Conservation (phyloP, 2,329 filamentous ascomycete species). For the Calonectria hawksworthii region DNA sequence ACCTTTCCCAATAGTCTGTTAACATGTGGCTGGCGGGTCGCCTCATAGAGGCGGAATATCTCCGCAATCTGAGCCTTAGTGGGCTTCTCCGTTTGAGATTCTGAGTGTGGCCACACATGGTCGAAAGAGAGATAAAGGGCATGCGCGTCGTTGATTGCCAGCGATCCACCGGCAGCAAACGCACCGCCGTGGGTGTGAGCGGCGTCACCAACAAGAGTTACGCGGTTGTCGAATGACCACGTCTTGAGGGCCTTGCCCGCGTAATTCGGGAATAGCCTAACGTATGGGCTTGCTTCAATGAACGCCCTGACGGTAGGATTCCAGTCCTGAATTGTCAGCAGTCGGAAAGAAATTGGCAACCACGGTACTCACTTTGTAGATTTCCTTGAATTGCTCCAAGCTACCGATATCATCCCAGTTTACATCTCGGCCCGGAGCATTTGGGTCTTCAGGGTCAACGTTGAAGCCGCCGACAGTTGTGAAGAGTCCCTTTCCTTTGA, state of each 20-base stretch:
- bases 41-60: conserved; percentile 57
- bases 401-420: conserved; percentile 57
- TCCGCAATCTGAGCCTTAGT: conserved; percentile 38
- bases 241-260: conserved; percentile 55
- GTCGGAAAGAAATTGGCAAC: no score
- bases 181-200: conserved; percentile 58
- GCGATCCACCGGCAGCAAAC: conserved; percentile 56
- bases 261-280: conserved; percentile 58
- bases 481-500: conserved; percentile 50
- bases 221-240: conserved; percentile 55
- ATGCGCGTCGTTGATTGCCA: conserved; percentile 58
- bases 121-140: conserved; percentile 56
- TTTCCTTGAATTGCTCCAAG: conserved; percentile 51
- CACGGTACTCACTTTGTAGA: conserved; percentile 44
- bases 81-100: conserved; percentile 21
- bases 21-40: conserved; percentile 58
- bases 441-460: conserved; percentile 50
- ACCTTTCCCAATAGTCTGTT: conserved; percentile 43
- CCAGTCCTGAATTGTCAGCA: conserved; percentile 50
- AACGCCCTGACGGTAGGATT: conserved; percentile 56
- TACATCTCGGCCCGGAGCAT: conserved; percentile 47
- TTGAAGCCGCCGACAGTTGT: conserved; percentile 60
- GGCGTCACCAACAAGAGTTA: conserved; percentile 56
- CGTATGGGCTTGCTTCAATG: conserved; percentile 56
- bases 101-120: conserved; percentile 49